Evolutionary conservation across 139 green algal genomes (phyloP).

Genomic region (Chlamydomonas schloesseri): DNA sequence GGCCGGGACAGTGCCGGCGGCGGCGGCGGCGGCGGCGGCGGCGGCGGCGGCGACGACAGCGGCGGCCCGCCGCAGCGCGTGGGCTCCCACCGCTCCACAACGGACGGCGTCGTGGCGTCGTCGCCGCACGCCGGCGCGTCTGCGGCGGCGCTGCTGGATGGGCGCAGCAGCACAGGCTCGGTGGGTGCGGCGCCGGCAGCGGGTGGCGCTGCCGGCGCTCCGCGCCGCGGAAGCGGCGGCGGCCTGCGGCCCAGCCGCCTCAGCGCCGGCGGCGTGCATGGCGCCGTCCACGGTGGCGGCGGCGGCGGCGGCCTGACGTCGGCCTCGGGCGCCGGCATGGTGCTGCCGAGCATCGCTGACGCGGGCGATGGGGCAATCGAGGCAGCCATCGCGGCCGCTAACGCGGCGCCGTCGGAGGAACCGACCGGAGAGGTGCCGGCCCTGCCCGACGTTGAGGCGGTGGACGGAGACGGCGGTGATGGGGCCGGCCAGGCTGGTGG

Average conservation of each 20-base stretch:
- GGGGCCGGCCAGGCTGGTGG: too few species aligned
- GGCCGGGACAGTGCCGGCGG: not conserved
- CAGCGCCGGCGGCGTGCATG: not conserved
- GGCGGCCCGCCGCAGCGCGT: not conserved
- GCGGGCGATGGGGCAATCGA: constrained; percentile 20
- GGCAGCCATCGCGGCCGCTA: constrained; percentile 8
- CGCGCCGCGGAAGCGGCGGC: not conserved
- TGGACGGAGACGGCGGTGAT: too few species aligned
- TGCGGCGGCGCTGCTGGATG: not conserved
- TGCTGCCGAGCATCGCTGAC: not conserved
- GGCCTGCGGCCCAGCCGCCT: not conserved
- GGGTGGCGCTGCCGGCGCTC: not conserved
- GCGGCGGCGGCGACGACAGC: not conserved
- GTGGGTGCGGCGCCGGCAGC: not conserved
- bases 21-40: not conserved
- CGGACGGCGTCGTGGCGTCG: not conserved
- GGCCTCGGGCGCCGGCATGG: not conserved
- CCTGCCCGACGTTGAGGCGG: too few species aligned
- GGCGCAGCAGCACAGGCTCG: not conserved
- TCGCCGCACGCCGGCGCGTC: not conserved
- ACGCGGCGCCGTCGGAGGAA: too few species aligned
- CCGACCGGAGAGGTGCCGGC: not conserved
- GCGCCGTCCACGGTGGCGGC: not conserved
- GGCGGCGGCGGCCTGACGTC: too few species aligned
- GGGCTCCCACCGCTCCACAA: not conserved